phyloP scores from a whole-genome alignment of 495 filamentous ascomycete genomes.

The Neohortaea acidophila region DNA sequence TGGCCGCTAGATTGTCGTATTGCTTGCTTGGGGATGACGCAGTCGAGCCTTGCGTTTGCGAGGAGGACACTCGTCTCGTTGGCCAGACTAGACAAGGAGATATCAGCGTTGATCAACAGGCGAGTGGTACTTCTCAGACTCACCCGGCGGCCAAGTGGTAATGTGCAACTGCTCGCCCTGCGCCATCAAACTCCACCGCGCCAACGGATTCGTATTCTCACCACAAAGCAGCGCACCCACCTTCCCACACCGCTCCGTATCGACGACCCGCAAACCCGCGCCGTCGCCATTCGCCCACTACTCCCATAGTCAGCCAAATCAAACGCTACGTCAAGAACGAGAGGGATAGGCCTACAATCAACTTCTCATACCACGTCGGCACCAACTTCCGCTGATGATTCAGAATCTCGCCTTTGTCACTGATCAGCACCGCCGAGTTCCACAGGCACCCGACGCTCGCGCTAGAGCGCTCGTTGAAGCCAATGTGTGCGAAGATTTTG shows the following conservation, averaged over 20 bases:
- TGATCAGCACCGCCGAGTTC: constrained; percentile 32
- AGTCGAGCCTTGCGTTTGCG: constrained; percentile 2
- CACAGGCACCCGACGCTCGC: constrained; percentile 22
- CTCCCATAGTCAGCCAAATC: too few relatives aligned
- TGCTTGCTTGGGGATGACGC: constrained; percentile 9
- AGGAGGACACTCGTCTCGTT: not conserved
- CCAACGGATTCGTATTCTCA: constrained; percentile 35
- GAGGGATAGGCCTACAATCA: too few relatives aligned
- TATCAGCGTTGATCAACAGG: too few relatives aligned
- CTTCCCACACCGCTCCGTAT: constrained; percentile 20
- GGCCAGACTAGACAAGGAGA: too few relatives aligned
- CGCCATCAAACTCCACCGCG: constrained; percentile 20
- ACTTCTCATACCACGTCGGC: constrained; percentile 34
- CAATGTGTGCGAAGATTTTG: constrained; percentile 11
- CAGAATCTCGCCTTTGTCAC: constrained; percentile 27
- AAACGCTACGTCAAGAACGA: too few relatives aligned
- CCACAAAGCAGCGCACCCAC: constrained; percentile 36
- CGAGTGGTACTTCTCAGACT: too few relatives aligned
- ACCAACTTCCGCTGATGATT: constrained; percentile 36
- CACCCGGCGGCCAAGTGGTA: constrained; percentile 15
- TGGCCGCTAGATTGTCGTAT: constrained; percentile 32
- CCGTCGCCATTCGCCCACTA: constrained; percentile 34
- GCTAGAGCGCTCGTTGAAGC: constrained; percentile 15
- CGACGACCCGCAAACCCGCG: constrained; percentile 21
- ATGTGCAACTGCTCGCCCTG: constrained; percentile 20